Base-by-base conservation (phyloP, 2,329 filamentous ascomycete species). In the Aspergillus versicolor region DNA sequence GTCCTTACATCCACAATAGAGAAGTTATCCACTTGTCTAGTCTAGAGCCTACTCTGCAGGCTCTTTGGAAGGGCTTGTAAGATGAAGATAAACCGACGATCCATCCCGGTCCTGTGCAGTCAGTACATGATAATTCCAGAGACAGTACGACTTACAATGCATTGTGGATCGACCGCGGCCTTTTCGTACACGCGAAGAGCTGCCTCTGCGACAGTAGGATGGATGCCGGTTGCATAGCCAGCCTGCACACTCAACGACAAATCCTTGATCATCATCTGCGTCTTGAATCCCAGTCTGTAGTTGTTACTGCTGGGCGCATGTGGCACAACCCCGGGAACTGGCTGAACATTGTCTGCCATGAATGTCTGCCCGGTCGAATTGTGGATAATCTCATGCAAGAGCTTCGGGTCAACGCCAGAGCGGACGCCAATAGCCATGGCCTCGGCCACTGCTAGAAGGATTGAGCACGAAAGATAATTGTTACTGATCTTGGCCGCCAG, bases 361-460 rank as follows among this genome's bases (percentile, higher is more conserved):
- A 77, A 71, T 54, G 78, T 82, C 63, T 83, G 80, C 2, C 80
- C 81, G 0, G 81, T 83, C 0, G 79, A 78, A 2, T 79, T 77
- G 15, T 76, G 75, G 59, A 79, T 84, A 4, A 84, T 78, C 46
- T 77, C 78, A 1, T 79, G 76, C 22, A 86, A 72, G 3, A 82
- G 76, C 4, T 78, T 69, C 0, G 83, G 81, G 58, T 85, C 81
- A 54, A 87, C 72, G 0, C 84, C 83, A 5, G 80, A 77, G 1
- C 76, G 71, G 74, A 87, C 86, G 0, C 83, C 83, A 68, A 87
- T 83, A 57, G 85, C 80, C 74, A 86, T 81, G 1, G 83, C 82
- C 66, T 87, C 84, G 0, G 81, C 77, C 43, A 75, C 78, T 0
- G 83, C 83, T 52, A 87, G 83, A 5, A 83, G 80, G 56, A 86